phyloP scores from a whole-genome alignment of 768 basidiomycete species.

The Gelatoporia subvermispora region DNA sequence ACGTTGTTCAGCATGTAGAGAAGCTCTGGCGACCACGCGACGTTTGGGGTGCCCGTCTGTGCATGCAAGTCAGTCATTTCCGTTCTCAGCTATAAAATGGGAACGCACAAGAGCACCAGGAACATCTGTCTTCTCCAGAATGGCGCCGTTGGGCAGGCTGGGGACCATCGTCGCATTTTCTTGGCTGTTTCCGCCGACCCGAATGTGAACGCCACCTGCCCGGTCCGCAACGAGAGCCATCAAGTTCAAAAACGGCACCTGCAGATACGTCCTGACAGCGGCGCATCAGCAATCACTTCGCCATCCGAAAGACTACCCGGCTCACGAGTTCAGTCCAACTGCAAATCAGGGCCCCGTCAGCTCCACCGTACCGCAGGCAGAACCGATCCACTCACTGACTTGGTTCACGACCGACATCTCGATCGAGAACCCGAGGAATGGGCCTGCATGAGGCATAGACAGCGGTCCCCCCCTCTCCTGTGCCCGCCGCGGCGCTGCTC shows the following conservation, averaged over 20 bases:
- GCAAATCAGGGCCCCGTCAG: neutral
- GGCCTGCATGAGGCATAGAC: conserved; percentile 39
- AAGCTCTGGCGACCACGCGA: conserved; percentile 45
- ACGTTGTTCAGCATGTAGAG: conserved; percentile 47
- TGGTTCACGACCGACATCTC: conserved; percentile 70
- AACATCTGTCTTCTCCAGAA: conserved; percentile 45
- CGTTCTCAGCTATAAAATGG: conserved; percentile 39
- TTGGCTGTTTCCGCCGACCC: conserved; percentile 49
- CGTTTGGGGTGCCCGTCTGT: conserved; percentile 47
- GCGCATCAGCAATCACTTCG: neutral
- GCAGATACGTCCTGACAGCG: conserved; percentile 39
- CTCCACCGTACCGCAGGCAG: neutral
- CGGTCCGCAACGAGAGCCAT: conserved; percentile 40
- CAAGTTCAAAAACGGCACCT: conserved; percentile 45
- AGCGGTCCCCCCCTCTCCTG: conserved; percentile 20
- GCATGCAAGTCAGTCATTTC: conserved; percentile 34
- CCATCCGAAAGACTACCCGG: conserved; percentile 27
- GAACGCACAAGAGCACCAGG: conserved; percentile 33
- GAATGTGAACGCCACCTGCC: conserved; percentile 35
- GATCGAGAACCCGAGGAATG: conserved; percentile 73
- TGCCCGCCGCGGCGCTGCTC: conserved; percentile 19
- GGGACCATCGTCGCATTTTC: conserved; percentile 45
- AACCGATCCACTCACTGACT: conserved; percentile 43
- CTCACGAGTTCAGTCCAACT: conserved; percentile 54
- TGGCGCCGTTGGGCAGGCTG: conserved; percentile 42